These are phyloP conservation scores for Fusarium subtropicale DNA, from an alignment of 2,329 filamentous ascomycete species.

Conservation along the genomic window DNA sequence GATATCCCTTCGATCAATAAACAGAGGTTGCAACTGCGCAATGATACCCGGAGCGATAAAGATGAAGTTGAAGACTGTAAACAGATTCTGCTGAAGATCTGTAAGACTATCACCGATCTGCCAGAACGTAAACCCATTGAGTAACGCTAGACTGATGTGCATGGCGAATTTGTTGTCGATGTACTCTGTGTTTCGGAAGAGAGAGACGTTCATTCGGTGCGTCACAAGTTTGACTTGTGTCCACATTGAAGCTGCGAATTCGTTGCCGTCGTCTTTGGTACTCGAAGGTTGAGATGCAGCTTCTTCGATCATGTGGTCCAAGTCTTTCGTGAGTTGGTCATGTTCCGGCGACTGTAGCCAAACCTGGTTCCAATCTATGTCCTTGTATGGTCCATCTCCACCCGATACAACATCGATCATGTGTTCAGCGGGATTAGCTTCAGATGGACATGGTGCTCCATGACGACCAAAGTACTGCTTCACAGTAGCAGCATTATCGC, in stretches of 20 bases:
- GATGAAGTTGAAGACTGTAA: background rate
- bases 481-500: background rate
- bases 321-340: background rate
- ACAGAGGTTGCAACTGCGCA: background rate
- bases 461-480: background rate
- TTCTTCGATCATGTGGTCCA: background rate
- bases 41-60: background rate
- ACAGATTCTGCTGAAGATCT: background rate
- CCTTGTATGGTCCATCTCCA: background rate
- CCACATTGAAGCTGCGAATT: background rate
- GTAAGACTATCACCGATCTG: background rate
- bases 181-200: background rate
- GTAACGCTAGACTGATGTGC: background rate
- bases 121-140: background rate
- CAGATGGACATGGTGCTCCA: background rate
- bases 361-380: background rate
- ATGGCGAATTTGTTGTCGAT: background rate
- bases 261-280: background rate
- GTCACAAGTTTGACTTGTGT: background rate
- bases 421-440: background rate
- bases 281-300: background rate
- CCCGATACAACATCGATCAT: background rate
- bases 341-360: background rate
- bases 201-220: background rate
- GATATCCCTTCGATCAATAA: background rate